Conservation (phyloP, 441 rosid genomes). For the Adansonia madagascariensis region DNA sequence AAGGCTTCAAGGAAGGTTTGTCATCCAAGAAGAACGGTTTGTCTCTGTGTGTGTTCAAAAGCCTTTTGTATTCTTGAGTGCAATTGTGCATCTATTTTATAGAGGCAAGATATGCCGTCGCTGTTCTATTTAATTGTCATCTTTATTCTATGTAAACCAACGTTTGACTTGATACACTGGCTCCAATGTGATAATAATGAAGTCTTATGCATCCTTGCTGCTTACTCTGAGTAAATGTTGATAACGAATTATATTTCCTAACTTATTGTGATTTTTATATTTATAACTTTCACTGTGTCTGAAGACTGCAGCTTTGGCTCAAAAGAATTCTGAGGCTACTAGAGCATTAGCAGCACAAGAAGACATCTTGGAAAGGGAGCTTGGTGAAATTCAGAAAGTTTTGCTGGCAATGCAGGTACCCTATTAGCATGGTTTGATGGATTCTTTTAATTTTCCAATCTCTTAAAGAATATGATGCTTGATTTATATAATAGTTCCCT, state of each 20-base stretch:
- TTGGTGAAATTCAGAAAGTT: constrained; percentile 84
- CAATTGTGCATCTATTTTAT: neutral
- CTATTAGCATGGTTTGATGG: constrained; percentile 12
- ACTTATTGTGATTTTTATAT: neutral
- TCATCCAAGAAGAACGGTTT: neutral
- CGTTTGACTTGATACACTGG: neutral
- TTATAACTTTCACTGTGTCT: constrained; percentile 21
- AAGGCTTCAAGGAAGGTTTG: neutral
- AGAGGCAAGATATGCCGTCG: neutral
- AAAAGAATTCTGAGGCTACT: constrained; percentile 91
- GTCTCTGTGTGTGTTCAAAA: neutral
- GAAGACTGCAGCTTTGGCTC: constrained; percentile 91
- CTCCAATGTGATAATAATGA: neutral
- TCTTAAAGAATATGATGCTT: neutral
- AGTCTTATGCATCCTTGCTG: neutral
- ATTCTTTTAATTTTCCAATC: neutral
- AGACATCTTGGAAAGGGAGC: constrained; percentile 83
- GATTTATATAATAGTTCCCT: neutral
- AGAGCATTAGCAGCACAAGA: constrained; percentile 76
- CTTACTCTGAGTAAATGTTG: neutral
- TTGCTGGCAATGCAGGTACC: constrained; percentile 92
- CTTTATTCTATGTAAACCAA: neutral
- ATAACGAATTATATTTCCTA: neutral
- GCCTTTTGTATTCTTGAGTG: neutral
- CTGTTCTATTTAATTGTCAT: neutral